Base-by-base conservation (phyloP, 1,139 yeast genomes). In the Nakaseomyces nivariensis region DNA sequence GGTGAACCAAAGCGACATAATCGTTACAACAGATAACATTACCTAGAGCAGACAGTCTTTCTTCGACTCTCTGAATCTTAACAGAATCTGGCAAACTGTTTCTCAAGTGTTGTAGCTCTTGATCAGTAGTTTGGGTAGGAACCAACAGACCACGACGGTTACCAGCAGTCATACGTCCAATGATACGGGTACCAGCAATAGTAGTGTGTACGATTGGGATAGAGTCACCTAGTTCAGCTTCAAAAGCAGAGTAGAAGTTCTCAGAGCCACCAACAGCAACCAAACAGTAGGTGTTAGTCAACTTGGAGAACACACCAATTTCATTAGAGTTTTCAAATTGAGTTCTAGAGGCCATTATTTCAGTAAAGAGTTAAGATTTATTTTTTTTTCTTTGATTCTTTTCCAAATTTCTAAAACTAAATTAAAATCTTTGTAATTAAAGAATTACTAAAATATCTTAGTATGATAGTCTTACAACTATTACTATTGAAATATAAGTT, bases 81-180 rank as follows among this genome's bases (percentile, higher is more conserved):
- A 94, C 97, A 48, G 83, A 71, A 63, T 94, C 98, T n/a, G 99
- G 99, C 61, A 94, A 78, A 55, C 96, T 84, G 74, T 94, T 94
- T 78, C 99, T 81, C 66, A 94, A 74, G 72, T 94, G 98, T 83
- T 89, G 94, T 61, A 94, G 81, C 71, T 94, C 99, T 72, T 92
- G 98, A 69, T 94, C 99, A n/a, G 97, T 88, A 48, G 98, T 94
- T 70, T 90, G 96, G 31, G 95, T 87, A 54, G 99, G 99, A 17
- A 94, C 98, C 52, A 94, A 77, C 58, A 94, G 75, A 42, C 99
- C 99, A 68, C 97, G 81, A 75, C 98, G 83, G 77, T 94, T 94
- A 64, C 99, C 99, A 41, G 97, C 97, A 42, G 96, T 86, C 96
- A 94, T 86, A 70, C 98, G 81, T 59, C 99, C 99, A 54, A 94